A percentile compares a stretch with the other conserved stretches of the same genome.
Conservation (phyloP, 2,329 filamentous ascomycete genomes). For the Diaporthe destruens region DNA sequence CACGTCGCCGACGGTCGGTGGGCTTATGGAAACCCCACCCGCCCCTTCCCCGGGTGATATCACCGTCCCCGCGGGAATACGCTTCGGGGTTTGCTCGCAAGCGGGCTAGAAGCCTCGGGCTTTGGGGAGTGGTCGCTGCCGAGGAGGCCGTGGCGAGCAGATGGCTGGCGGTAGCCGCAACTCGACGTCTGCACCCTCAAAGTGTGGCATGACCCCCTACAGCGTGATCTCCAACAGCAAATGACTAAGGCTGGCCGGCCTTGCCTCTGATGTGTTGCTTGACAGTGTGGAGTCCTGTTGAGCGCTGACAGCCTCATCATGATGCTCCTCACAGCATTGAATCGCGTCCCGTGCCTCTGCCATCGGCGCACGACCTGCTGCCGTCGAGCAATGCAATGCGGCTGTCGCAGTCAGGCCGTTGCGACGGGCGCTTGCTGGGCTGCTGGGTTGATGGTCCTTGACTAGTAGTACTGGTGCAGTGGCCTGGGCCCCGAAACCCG, state of each 20-base stretch:
- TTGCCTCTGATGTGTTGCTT: neutral
- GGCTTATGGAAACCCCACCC: neutral
- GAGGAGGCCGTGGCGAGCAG: constrained; percentile 12
- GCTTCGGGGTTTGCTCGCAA: constrained; percentile 27
- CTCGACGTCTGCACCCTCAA: constrained; percentile 11
- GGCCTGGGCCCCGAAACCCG: constrained; percentile 11
- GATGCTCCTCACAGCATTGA: neutral
- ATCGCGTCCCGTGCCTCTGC: constrained; percentile 8
- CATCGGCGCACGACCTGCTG: constrained; percentile 13
- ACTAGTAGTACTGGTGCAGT: neutral
- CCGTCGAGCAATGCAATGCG: constrained; percentile 12
- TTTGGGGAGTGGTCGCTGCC: constrained; percentile 14
- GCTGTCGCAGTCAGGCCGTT: constrained; percentile 30
- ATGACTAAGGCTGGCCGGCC: neutral
- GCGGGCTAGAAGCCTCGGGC: neutral
- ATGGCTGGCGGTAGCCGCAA: constrained; percentile 30
- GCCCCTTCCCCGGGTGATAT: neutral
- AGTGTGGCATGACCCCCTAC: neutral
- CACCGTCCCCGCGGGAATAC: constrained; percentile 27
- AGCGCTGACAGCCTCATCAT: neutral
- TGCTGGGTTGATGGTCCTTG: neutral
- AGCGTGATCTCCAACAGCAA: constrained; percentile 5
- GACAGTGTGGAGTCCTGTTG: neutral
- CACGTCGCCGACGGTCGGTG: neutral
- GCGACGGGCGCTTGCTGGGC: constrained; percentile 36